Evolutionary conservation across 2,329 filamentous ascomycete genomes (phyloP), one percentile per base, ranked within the genome.

Genomic region (Trichoderma harzianum): DNA sequence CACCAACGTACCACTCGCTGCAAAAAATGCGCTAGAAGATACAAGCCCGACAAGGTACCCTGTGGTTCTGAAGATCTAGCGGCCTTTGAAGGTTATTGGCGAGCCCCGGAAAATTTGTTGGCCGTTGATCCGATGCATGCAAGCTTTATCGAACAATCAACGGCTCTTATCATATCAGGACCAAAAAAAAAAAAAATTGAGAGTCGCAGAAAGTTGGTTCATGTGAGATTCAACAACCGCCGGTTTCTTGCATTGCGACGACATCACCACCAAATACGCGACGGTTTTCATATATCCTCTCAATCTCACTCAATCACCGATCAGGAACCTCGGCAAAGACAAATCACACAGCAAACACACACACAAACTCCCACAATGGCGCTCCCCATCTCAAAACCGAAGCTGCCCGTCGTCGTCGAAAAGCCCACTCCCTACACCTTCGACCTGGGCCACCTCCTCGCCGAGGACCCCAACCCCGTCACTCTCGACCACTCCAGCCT

Each of bases 401-500:
- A 88, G 78, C 84, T 90, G 72, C 87, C 89, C 58, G 86, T 92
- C 74, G 88, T 86, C 18, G 92, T 94, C 79, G 86, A 91, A 73
- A 97, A 97, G 83, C 91, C 94, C 5, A 97, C 92, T 7, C 94
- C 95, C 11, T 97, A 97, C 86, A 94, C 90, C 76, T 98, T 97
- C 84, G 94, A 98, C 81, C 91, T 98, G n/a, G 85, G 94, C 76
- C 90, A 97, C 79, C 91, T 98, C 69, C 88, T 97, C 79, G 92
- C 90, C 82, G 91, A 91, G 79, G 96, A 98, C 83, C 89, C 94
- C 51, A 98, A 98, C 83, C 93, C 95, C 3, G 85, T 96, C 66
- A 84, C 87, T 63, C 83, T 90, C 74, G 83, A 88, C 76, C 82
- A 82, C 68, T 74, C 81, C 34, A 78, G 85, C 47, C 83, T 91